Conservation (phyloP, 2,329 filamentous ascomycete genomes). For the Aspergillus viridinutans region DNA sequence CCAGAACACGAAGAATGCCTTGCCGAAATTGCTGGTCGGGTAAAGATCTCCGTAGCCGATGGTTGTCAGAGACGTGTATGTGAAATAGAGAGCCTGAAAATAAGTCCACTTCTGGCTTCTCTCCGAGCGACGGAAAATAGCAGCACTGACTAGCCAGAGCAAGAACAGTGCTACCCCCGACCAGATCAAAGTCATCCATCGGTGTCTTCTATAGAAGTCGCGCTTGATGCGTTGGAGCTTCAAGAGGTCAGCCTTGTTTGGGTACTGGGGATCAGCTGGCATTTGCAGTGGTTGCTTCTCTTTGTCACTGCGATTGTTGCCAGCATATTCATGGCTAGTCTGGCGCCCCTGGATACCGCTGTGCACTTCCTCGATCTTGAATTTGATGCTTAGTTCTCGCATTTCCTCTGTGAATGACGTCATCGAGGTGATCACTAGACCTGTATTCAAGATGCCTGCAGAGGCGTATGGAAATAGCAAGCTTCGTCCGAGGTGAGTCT, state of each 20-base stretch:
- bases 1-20: slow-evolving; percentile 56
- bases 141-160: slow-evolving; percentile 47
- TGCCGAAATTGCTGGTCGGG: slow-evolving; percentile 47
- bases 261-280: neutral
- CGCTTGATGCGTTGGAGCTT: neutral
- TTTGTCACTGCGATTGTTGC: neutral
- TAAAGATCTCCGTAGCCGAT: slow-evolving; percentile 53
- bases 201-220: neutral
- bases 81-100: slow-evolving; percentile 51
- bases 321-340: fast-evolving
- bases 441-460: slow-evolving; percentile 52
- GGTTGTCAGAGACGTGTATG: slow-evolving; percentile 50
- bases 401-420: slow-evolving; percentile 17
- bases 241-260: neutral
- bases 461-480: slow-evolving; percentile 54
- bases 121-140: slow-evolving; percentile 48
- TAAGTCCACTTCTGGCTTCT: slow-evolving; percentile 48
- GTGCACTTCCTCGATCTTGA: neutral
- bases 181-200: slow-evolving; percentile 32
- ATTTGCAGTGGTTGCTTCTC: neutral
- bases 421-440: slow-evolving; percentile 53
- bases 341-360: neutral
- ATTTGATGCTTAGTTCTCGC: neutral
- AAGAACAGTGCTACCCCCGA: slow-evolving; percentile 36
- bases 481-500: slow-evolving; percentile 47